Evolutionary conservation across 2,329 filamentous ascomycete species (phyloP).

Genomic region (Colletotrichum trifolii): DNA sequence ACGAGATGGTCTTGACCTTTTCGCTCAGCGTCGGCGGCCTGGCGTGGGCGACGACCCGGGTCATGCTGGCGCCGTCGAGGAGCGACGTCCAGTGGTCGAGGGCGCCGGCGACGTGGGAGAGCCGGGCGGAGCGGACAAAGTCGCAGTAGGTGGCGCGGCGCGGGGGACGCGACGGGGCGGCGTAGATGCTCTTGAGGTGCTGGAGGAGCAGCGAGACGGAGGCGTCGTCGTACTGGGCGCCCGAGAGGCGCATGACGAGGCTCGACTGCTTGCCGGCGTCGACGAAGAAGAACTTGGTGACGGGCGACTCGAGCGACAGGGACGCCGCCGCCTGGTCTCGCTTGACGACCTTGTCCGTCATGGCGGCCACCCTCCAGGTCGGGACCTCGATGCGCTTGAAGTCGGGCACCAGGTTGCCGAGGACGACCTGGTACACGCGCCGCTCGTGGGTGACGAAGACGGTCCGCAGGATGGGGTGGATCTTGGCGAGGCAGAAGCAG

Average conservation of each 20-base stretch:
- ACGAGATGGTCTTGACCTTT: slow-evolving; percentile 52
- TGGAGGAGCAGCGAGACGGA: slow-evolving; percentile 59
- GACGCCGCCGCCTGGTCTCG: slow-evolving; percentile 51
- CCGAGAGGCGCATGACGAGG: slow-evolving; percentile 59
- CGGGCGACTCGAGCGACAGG: slow-evolving; percentile 54
- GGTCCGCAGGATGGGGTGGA: slow-evolving; percentile 65
- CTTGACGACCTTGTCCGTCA: slow-evolving; percentile 54
- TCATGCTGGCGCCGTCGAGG: slow-evolving; percentile 59
- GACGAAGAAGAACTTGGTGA: slow-evolving; percentile 62
- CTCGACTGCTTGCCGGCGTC: slow-evolving; percentile 60
- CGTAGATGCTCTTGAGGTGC: slow-evolving; percentile 61
- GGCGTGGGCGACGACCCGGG: slow-evolving; percentile 55
- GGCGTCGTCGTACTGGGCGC: slow-evolving; percentile 60
- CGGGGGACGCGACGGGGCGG: slow-evolving; percentile 45
- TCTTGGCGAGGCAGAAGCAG: slow-evolving; percentile 54
- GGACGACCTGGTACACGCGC: slow-evolving; percentile 60
- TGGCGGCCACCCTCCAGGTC: slow-evolving; percentile 50
- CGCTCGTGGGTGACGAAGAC: slow-evolving; percentile 61
- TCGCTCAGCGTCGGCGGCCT: slow-evolving; percentile 53
- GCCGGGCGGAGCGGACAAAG: slow-evolving; percentile 54
- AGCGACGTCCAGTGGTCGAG: slow-evolving; percentile 58
- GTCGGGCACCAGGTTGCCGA: slow-evolving; percentile 54
- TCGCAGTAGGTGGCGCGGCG: slow-evolving; percentile 59
- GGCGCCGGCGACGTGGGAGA: slow-evolving; percentile 50
- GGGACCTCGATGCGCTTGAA: slow-evolving; percentile 57